phyloP scores from a whole-genome alignment of 805 yeast species.

The Komagataella populi region DNA sequence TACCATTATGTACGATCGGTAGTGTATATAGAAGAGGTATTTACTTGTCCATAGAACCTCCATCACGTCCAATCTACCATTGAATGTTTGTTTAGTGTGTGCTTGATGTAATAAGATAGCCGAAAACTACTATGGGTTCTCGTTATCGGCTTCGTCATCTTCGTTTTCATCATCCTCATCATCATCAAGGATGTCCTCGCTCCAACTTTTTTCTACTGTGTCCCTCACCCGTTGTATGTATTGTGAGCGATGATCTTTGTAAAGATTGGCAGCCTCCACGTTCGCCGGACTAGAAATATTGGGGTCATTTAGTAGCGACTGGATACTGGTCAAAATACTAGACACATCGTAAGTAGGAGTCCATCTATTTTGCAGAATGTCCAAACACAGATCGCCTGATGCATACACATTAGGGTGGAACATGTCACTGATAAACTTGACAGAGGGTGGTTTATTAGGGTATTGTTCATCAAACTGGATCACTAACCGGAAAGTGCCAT shows the following conservation, averaged over 20 bases:
- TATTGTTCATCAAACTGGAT: constrained; percentile 92
- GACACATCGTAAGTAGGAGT: constrained; percentile 97
- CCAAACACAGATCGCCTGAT: constrained; percentile 88
- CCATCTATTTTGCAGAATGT: constrained; percentile 95
- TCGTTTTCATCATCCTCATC: constrained; percentile 31
- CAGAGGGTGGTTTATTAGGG: constrained; percentile 93
- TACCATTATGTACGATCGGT: background rate
- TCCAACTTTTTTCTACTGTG: constrained; percentile 92
- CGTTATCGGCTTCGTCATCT: constrained; percentile 16
- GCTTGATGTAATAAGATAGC: background rate
- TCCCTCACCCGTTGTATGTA: constrained; percentile 85
- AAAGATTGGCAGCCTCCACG: constrained; percentile 92
- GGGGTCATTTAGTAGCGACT: constrained; percentile 87
- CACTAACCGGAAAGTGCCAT: constrained; percentile 83
- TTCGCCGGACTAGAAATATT: constrained; percentile 95
- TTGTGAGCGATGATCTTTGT: constrained; percentile 89
- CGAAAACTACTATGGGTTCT: constrained; percentile 3
- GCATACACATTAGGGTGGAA: constrained; percentile 98
- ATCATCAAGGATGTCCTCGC: constrained; percentile 56
- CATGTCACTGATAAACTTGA: constrained; percentile 85
- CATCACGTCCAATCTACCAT: constrained; percentile 7
- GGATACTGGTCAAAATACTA: constrained; percentile 86
- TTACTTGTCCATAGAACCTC: constrained; percentile 5
- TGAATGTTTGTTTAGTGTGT: background rate
- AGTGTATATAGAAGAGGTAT: background rate